Percentiles rank a stretch among this genome's conserved stretches.
These are phyloP conservation scores for Sequoia sempervirens DNA, from an alignment of 75 land plant species.

Conservation along the genomic window DNA sequence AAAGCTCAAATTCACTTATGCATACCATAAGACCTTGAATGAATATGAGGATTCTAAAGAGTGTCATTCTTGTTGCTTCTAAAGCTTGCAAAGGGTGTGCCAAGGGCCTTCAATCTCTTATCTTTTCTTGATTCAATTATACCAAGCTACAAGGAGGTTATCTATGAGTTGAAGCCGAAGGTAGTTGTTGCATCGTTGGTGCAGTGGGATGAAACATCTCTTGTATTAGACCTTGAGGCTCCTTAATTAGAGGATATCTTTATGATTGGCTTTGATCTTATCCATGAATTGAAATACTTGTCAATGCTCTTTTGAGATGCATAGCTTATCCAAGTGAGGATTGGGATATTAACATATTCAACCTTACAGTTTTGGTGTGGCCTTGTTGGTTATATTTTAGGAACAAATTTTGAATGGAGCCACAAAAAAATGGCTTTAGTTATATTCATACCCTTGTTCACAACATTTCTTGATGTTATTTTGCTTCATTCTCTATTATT, in stretches of 20 bases:
- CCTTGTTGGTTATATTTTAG: constrained; percentile 68
- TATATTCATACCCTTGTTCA: constrained; percentile 60
- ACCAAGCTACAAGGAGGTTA: constrained; percentile 65
- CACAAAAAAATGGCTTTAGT: constrained; percentile 36
- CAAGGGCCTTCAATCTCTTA: constrained; percentile 46
- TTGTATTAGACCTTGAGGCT: constrained; percentile 68
- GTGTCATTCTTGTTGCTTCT: constrained; percentile 61
- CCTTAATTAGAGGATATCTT: constrained; percentile 34
- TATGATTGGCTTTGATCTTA: too few relatives aligned
- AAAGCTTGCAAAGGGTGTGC: constrained; percentile 66
- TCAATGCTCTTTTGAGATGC: too few relatives aligned
- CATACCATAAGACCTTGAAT: too few relatives aligned
- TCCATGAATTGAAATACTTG: too few relatives aligned
- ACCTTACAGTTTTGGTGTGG: constrained; percentile 39
- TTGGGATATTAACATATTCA: too few relatives aligned
- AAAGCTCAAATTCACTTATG: too few relatives aligned
- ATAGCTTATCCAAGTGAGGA: too few relatives aligned
- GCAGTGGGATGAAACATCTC: constrained; percentile 76
- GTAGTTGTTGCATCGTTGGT: constrained; percentile 70
- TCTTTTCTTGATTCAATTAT: constrained; percentile 50
- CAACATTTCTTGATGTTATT: constrained; percentile 74
- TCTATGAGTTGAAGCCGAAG: constrained; percentile 38
- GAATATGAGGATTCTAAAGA: too few relatives aligned
- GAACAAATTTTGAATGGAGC: constrained; percentile 22
- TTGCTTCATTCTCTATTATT: constrained; percentile 37